Conservation (phyloP, 257 asterid species). For the Leptodermis oblonga region DNA sequence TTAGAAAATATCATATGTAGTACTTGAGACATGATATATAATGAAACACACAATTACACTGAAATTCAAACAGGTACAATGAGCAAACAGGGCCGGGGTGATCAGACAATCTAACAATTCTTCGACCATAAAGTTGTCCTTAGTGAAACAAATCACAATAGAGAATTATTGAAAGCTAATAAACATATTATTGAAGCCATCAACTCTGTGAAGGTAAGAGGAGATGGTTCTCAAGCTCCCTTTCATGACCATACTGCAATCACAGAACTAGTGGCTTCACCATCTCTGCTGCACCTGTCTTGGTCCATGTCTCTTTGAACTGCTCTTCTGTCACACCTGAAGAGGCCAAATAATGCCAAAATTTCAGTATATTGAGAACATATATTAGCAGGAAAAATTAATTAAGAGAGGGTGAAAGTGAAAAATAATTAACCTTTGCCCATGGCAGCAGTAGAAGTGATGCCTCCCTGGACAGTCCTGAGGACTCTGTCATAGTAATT, state of each 20-base stretch:
- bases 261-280: constrained; percentile 56
- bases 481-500: constrained; percentile 90
- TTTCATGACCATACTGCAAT: constrained; percentile 39
- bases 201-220: no score
- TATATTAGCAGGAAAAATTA: no score
- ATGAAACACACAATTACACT: background rate
- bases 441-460: constrained; percentile 97
- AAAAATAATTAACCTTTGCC: constrained; percentile 82
- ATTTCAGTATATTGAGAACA: no score
- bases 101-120: constrained; percentile 10
- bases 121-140: constrained; percentile 30
- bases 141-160: constrained; percentile 22
- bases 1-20: no score
- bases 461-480: constrained; percentile 95
- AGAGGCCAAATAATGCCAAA: no score
- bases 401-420: no score
- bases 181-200: constrained; percentile 12
- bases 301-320: constrained; percentile 80
- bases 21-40: background rate
- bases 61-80: background rate
- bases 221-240: no score
- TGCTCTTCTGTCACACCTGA: constrained; percentile 99
- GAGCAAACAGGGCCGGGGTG: background rate
- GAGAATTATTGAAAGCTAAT: constrained; percentile 31
- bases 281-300: constrained; percentile 51